Conservation (phyloP, 2,329 filamentous ascomycete species). For the Stemphylium lycopersici region DNA sequence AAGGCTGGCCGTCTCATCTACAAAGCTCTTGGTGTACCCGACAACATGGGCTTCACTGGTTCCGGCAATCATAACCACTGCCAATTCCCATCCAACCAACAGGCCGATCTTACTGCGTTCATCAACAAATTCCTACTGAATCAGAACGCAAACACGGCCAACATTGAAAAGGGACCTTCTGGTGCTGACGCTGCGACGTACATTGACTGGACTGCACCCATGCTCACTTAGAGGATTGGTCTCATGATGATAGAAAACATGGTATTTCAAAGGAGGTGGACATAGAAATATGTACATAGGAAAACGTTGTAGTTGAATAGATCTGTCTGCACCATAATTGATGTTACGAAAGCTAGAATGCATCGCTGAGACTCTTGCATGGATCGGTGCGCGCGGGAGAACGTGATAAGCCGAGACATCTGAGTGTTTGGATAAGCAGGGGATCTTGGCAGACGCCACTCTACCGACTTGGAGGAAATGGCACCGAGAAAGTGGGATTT, state of each 20-base stretch:
- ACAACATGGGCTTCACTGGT: conserved; percentile 65
- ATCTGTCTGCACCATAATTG: not conserved
- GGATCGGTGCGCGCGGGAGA: not conserved
- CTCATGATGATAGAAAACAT: not conserved
- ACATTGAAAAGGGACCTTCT: conserved; percentile 42
- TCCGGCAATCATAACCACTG: conserved; percentile 63
- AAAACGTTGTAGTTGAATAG: conserved; percentile 1
- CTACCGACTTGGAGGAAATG: not conserved
- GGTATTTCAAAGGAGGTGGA: not conserved
- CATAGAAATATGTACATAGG: conserved; percentile 20
- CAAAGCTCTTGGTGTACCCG: conserved; percentile 59
- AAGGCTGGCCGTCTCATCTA: conserved; percentile 61
- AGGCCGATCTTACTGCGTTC: conserved; percentile 60
- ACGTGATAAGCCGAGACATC: not conserved
- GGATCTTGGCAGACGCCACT: not conserved
- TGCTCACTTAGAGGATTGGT: conserved; percentile 34
- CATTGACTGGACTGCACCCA: conserved; percentile 47
- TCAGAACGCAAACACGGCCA: conserved; percentile 35
- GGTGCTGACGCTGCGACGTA: conserved; percentile 41
- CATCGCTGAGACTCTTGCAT: not conserved
- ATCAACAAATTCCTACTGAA: conserved; percentile 60
- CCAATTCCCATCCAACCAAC: conserved; percentile 60
- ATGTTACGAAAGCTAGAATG: not conserved
- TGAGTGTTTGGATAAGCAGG: conserved; percentile 1
- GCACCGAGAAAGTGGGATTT: not conserved